Base-by-base conservation (phyloP, 345 rosid genomes). In the Gossypium thurberi region DNA sequence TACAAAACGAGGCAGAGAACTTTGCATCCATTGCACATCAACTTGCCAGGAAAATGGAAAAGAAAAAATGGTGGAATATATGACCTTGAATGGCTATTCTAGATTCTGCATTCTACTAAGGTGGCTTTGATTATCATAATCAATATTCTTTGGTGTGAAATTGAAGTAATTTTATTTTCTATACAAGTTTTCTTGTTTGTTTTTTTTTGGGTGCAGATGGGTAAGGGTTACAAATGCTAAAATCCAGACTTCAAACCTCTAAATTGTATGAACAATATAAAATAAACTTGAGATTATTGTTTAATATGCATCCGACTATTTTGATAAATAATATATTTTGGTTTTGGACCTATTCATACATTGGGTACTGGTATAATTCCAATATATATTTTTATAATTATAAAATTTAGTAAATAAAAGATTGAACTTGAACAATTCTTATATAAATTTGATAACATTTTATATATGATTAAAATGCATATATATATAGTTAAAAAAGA, bases 1-100 rank as follows among this genome's bases (percentile, higher is more conserved):
- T 94, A 66, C 95, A 89, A 74, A 84, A 66, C 2, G 91, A 91
- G 59, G 95, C 98, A 55, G 87, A 92, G 74, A 80, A 85, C 82
- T 92, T 92, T 70, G 92, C 96, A 63, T 83, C 91, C 2, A 75
- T 88, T 86, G 97, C 95, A 47, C 69, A 70, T 10, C 93, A 94
- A 77, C 97, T 94, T 66, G 95, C 87, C 56, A 92, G 82, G 82
- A 83, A 77, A 75, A 94, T 92, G 98, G 97, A 92, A 79, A 87
- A 86, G 74, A 93, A 92, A 4, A 90, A 89, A 84, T 94, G 97
- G 98, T 94, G 97, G 95, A 81, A 87, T 40, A 63, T 89, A 71
- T 88, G 81, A 87, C 64, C 18, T 42, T 33, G n/a, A 15, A 50
- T 28, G 40, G 13, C 20, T 67, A 3, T 20, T 18, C 21, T 2